Evolutionary conservation across 495 filamentous ascomycete species (phyloP).

Genomic region (Neurospora sp.): DNA sequence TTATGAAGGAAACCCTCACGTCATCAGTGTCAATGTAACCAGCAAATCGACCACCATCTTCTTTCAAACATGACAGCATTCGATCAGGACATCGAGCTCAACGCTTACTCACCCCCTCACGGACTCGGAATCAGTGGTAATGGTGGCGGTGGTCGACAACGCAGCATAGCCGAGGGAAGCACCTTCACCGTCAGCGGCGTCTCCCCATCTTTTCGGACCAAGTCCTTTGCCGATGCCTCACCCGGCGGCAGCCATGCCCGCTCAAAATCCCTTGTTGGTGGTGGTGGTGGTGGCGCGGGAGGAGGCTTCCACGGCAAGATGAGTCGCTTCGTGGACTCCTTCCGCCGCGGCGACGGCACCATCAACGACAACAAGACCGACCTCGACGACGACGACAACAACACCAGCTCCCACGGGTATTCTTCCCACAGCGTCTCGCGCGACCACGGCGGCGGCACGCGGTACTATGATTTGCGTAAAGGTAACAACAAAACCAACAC

Average conservation of each 20-base stretch:
- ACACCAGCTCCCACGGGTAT: neutral
- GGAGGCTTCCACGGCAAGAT: conserved; percentile 4
- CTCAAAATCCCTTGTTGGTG: neutral
- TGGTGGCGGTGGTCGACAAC: conserved; percentile 4
- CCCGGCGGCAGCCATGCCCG: neutral
- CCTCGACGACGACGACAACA: neutral
- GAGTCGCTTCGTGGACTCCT: conserved; percentile 21
- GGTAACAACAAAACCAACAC: conserved; percentile 11
- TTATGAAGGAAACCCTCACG: neutral
- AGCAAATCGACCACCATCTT: neutral
- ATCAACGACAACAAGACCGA: neutral
- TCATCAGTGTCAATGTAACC: neutral
- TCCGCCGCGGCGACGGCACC: conserved; percentile 16
- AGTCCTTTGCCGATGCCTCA: neutral
- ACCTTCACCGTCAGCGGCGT: conserved; percentile 8
- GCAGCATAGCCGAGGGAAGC: conserved; percentile 13
- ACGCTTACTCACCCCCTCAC: conserved; percentile 1
- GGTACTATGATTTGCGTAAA: conserved; percentile 20
- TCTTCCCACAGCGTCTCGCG: neutral
- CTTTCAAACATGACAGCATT: neutral
- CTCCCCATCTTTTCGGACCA: neutral
- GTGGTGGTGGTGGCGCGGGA: conserved; percentile 1
- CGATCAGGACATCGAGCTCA: conserved; percentile 21
- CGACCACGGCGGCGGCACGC: conserved; percentile 6
- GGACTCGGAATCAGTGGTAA: neutral